These are phyloP conservation scores for Coffea eugenioides DNA, from an alignment of 257 asterid species.

Conservation along the genomic window DNA sequence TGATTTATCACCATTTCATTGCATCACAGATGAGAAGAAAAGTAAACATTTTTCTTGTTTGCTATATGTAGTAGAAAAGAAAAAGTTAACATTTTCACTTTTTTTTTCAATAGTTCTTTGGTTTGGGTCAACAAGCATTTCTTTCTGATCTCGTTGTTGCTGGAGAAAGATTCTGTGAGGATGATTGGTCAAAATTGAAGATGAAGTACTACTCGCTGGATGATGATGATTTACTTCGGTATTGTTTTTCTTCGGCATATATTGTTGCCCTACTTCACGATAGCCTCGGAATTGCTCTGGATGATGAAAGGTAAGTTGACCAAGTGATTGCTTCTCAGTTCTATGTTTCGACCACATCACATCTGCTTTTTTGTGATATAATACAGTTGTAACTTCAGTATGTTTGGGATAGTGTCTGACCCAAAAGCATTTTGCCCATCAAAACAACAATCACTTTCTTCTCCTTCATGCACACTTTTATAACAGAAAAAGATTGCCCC, in stretches of 20 bases:
- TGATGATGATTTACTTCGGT: conserved; percentile 74
- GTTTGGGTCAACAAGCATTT: conserved; percentile 58
- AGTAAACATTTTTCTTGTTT: too few species aligned
- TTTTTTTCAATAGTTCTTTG: conserved; percentile 62
- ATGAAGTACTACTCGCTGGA: conserved; percentile 51
- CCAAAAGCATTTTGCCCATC: neutral
- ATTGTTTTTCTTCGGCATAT: conserved; percentile 96
- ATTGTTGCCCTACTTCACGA: conserved; percentile 94
- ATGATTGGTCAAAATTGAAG: conserved; percentile 75
- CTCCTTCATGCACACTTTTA: neutral
- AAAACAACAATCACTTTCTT: neutral
- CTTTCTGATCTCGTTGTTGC: conserved; percentile 79
- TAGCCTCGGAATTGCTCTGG: conserved; percentile 85
- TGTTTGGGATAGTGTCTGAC: neutral
- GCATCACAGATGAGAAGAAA: too few species aligned
- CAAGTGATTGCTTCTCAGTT: too few species aligned
- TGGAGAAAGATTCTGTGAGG: conserved; percentile 82
- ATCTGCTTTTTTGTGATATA: neutral
- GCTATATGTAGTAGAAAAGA: too few species aligned
- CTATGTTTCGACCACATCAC: neutral
- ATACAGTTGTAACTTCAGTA: neutral
- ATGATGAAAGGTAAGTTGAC: conserved; percentile 63
- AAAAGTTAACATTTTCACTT: neutral
- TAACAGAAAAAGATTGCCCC: too few species aligned
- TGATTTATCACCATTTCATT: neutral